Percentiles rank a stretch among this genome's conserved stretches.
These are phyloP conservation scores for Picea engelmannii DNA, from an alignment of 83 land plant genomes.

Conservation along the genomic window DNA sequence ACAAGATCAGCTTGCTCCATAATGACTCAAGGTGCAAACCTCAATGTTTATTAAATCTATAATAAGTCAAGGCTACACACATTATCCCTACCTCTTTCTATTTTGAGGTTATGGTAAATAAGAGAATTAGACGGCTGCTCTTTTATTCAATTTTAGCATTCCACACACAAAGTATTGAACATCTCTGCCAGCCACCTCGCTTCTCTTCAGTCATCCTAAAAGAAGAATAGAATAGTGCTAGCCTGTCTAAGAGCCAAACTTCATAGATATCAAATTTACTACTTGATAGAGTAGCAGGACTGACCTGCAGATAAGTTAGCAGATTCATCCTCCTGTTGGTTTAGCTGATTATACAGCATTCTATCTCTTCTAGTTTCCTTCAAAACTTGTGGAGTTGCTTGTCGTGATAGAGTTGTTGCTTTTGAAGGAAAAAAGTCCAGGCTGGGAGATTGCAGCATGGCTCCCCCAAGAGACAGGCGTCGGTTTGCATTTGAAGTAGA, in stretches of 20 bases:
- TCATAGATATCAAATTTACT: neutral
- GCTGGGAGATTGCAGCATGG: constrained; percentile 30
- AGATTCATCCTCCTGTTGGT: constrained; percentile 23
- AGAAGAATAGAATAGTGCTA: no score
- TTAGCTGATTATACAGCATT: neutral
- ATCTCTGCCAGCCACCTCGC: no score
- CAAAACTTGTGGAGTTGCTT: neutral
- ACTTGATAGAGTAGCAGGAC: neutral
- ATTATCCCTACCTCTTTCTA: no score
- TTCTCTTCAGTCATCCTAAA: no score
- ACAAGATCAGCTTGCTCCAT: no score
- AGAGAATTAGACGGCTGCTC: no score
- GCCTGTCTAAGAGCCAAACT: neutral
- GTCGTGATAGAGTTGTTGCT: neutral
- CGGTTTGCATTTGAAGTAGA: constrained; percentile 56
- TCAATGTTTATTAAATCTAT: no score
- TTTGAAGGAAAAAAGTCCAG: constrained; percentile 8
- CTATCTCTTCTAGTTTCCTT: constrained; percentile 33
- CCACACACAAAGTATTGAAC: no score
- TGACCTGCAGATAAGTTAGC: constrained; percentile 42
- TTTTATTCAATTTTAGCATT: no score
- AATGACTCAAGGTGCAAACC: no score
- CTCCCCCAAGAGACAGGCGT: constrained; percentile 76
- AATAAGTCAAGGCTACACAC: no score
- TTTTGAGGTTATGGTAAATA: no score